A percentile compares a stretch with the other conserved stretches of the same genome.
Conservation (phyloP, 2,329 filamentous ascomycete genomes). For the Penicillium occitanis region DNA sequence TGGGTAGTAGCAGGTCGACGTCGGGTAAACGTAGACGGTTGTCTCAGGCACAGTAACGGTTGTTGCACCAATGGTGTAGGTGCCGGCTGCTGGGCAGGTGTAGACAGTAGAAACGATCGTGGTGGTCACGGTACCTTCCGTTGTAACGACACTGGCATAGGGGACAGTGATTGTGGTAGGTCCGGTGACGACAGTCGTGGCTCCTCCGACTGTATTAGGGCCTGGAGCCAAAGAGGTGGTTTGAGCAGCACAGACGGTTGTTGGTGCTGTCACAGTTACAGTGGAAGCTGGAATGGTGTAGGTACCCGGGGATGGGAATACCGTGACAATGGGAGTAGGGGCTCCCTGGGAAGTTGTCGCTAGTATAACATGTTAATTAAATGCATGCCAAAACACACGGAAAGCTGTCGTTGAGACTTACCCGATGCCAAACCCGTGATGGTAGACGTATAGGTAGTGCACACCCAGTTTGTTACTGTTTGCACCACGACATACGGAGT, state of each 20-base stretch:
- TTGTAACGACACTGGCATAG: conserved; percentile 63
- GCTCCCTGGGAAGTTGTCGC: conserved; percentile 19
- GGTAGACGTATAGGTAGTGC: conserved; percentile 40
- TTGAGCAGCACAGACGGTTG: conserved; percentile 65
- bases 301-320: conserved; percentile 14
- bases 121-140: conserved; percentile 60
- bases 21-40: conserved; percentile 62
- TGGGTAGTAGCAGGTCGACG: conserved; percentile 62
- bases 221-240: conserved; percentile 63
- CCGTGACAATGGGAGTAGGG: conserved; percentile 21
- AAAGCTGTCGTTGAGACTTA: not conserved
- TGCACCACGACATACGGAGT: conserved; percentile 15
- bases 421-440: conserved; percentile 33
- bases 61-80: conserved; percentile 70
- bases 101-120: conserved; percentile 68
- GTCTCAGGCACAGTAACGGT: conserved; percentile 59
- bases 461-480: conserved; percentile 35
- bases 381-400: not conserved
- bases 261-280: conserved; percentile 60
- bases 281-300: conserved; percentile 46
- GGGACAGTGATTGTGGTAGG: conserved; percentile 69
- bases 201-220: conserved; percentile 68
- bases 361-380: not conserved
- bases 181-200: conserved; percentile 67
- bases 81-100: conserved; percentile 70